Conservation (phyloP, 495 filamentous ascomycete genomes). For the Hyaloscypha bicolor region DNA sequence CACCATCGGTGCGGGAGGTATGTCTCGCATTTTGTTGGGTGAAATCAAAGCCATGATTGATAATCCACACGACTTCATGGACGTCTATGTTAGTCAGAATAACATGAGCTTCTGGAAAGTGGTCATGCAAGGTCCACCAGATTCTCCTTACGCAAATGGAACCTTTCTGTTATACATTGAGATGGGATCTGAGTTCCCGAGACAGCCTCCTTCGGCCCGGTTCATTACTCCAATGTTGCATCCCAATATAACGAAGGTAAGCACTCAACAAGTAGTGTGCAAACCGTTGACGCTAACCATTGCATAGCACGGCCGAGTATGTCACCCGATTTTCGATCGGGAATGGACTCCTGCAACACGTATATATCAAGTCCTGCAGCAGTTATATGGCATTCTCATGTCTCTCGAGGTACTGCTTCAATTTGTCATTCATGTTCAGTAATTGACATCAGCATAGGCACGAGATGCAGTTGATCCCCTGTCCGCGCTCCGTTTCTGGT, state of each 20-base stretch:
- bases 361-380: slow-evolving; percentile 24
- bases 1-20: slow-evolving; percentile 7
- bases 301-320: slow-evolving; percentile 26
- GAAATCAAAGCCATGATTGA: slow-evolving; percentile 27
- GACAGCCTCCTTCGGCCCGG: slow-evolving; percentile 14
- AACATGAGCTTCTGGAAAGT: slow-evolving; percentile 34
- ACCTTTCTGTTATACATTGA: slow-evolving; percentile 24
- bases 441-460: slow-evolving; percentile 8
- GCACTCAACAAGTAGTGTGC: not conserved
- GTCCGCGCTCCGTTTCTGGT: slow-evolving; percentile 22
- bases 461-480: slow-evolving; percentile 26
- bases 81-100: slow-evolving; percentile 29
- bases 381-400: slow-evolving; percentile 27
- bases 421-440: not conserved
- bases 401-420: slow-evolving; percentile 17
- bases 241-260: slow-evolving; percentile 31
- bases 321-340: slow-evolving; percentile 25
- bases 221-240: slow-evolving; percentile 30
- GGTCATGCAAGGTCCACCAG: slow-evolving; percentile 29
- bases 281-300: not conserved
- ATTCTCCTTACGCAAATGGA: slow-evolving; percentile 17
- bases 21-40: slow-evolving; percentile 18
- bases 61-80: slow-evolving; percentile 27
- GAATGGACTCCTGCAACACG: slow-evolving; percentile 24
- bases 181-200: slow-evolving; percentile 19